Conservation (phyloP, 768 basidiomycete genomes). For the Candolleomyces eurysporus region DNA sequence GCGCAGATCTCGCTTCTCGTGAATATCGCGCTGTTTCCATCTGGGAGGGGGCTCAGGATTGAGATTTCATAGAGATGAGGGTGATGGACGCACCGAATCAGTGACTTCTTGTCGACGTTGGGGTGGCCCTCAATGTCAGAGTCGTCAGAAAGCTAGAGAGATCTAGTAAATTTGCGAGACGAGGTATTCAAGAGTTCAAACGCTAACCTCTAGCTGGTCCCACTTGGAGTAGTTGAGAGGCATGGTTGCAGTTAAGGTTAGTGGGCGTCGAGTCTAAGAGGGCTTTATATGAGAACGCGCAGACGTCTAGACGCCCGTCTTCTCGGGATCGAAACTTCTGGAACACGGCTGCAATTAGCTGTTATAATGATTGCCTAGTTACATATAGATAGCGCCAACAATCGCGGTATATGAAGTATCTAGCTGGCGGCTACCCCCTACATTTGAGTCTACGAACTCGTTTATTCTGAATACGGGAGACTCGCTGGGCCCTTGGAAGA, state of each 20-base stretch:
- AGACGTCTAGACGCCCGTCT: not conserved
- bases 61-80: not conserved
- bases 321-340: slow-evolving; percentile 21
- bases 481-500: too few relatives aligned
- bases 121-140: slow-evolving; percentile 98
- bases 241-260: slow-evolving; percentile 34
- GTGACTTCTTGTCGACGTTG: slow-evolving; percentile 94
- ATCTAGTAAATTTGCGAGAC: slow-evolving; percentile 8
- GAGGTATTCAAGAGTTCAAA: not conserved
- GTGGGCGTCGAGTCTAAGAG: not conserved
- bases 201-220: slow-evolving; percentile 85
- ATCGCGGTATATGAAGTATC: too few relatives aligned
- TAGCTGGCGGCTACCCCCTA: too few relatives aligned
- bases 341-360: slow-evolving; percentile 8
- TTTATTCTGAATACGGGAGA: too few relatives aligned
- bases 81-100: slow-evolving; percentile 66
- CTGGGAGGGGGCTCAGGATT: slow-evolving; percentile 32
- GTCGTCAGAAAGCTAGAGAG: slow-evolving; percentile 83
- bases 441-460: too few relatives aligned
- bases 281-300: not conserved
- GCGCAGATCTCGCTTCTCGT: slow-evolving; percentile 89
- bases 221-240: slow-evolving; percentile 97
- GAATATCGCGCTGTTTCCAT: slow-evolving; percentile 98
- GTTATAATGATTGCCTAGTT: too few relatives aligned
- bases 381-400: too few relatives aligned